Base-by-base conservation (phyloP, 2,329 filamentous ascomycete species). In the Orbilia brochopaga region DNA sequence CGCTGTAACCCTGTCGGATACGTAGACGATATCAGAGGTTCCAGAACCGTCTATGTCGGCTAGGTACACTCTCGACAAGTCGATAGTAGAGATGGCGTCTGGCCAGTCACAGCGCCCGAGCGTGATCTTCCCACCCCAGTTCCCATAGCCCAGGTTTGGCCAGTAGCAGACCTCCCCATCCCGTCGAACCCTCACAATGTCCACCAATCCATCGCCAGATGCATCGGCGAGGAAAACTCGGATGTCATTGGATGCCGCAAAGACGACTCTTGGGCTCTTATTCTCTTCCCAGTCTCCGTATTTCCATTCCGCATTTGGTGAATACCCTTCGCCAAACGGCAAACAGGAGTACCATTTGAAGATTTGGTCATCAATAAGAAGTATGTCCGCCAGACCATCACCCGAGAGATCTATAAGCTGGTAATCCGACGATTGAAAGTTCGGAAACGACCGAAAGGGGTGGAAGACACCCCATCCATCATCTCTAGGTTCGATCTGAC, bases 101-200 rank as follows among this genome's bases (percentile, higher is more conserved):
- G 13, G 21, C 23, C 19, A 46, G 4, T n/a, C 42, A 15, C 42
- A 46, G 5, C 19, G 15, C 13, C 42, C 42, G 19, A 46, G 50
- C 50, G 17, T 7, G 27, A 17, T 76, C 76, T 6, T 21, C 6
- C 5, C 3, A 2, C 52, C 76, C 76, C 17, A 79, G 70, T 10
- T n/a, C 15, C 0, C 79, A 61, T 80, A 75, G 2, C 79, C 79
- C 6, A 78, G 50, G 51, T 78, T 79, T 1, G 79, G 78, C 78
- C 79, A 80, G 64, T 79, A 80, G 27, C 54, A 77, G 1, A 78
- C 53, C 13, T 75, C 58, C 0, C 75, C 75, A 55, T 78, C 76
- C 15, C 32, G 19, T 2, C 69, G 37, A 37, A 80, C 73, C 1
- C 69, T 50, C 6, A 77, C 76, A 7, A 78, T 30, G 52, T 78